Evolutionary conservation across 2,329 filamentous ascomycete genomes (phyloP).

Genomic region (Aspergillus transmontanensis): DNA sequence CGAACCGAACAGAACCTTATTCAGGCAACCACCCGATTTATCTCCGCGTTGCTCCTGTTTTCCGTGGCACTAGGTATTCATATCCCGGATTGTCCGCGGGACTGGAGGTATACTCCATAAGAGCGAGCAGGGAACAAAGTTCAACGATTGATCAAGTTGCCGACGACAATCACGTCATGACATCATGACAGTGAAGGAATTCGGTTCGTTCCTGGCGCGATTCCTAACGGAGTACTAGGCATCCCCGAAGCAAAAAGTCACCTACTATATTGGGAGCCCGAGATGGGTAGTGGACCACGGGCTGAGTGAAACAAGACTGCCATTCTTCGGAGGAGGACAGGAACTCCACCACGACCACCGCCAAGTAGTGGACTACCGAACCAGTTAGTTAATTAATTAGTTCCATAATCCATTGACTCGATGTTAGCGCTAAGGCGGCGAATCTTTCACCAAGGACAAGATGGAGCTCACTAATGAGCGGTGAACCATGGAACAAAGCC

Average conservation of each 20-base stretch:
- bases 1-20: conserved; percentile 1
- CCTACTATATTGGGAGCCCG: not conserved
- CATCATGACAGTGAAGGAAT: conserved; percentile 2
- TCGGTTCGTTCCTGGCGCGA: conserved; percentile 8
- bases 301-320: conserved; percentile 1
- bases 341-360: not conserved
- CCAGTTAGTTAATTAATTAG: not conserved
- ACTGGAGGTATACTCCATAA: not conserved
- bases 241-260: not conserved
- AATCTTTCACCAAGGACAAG: not conserved
- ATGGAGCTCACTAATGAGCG: conserved; percentile 14
- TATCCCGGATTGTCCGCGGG: not conserved
- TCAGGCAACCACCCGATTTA: not conserved
- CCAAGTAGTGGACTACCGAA: not conserved
- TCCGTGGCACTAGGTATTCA: not conserved
- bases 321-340: not conserved
- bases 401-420: not conserved
- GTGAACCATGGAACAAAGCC: conserved; percentile 22
- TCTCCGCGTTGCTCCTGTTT: not conserved
- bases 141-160: not conserved
- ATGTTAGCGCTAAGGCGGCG: not conserved
- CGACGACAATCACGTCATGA: conserved; percentile 8
- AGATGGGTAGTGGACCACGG: not conserved
- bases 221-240: not conserved
- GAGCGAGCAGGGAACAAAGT: not conserved